These are phyloP conservation scores for Saccharomycopsis lassenensis DNA, from an alignment of 805 yeast species.

Conservation along the genomic window DNA sequence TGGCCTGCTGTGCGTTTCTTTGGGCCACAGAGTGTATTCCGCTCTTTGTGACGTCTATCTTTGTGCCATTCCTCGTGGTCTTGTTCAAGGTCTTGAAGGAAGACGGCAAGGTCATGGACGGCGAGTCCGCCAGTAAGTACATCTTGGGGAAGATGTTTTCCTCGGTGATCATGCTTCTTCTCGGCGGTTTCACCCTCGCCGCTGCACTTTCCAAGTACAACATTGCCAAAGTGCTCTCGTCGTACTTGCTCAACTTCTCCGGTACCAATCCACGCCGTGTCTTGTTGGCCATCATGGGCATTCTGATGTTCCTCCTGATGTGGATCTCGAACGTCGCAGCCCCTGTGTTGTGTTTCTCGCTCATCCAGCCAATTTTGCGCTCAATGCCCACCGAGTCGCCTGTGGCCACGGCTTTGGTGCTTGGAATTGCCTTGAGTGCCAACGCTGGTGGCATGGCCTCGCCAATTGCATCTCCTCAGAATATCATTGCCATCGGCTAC, in stretches of 20 bases:
- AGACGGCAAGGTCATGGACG: conserved; percentile 38
- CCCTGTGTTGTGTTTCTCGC: conserved; percentile 85
- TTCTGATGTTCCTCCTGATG: conserved; percentile 80
- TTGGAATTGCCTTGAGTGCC: conserved; percentile 90
- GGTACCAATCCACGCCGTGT: conserved; percentile 80
- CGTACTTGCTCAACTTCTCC: conserved; percentile 68
- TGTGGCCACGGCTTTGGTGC: conserved; percentile 72
- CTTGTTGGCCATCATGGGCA: conserved; percentile 71
- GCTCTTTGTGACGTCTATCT: conserved; percentile 74
- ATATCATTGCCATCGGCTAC: conserved; percentile 76
- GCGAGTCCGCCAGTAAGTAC: conserved; percentile 58
- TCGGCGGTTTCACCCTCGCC: conserved; percentile 93
- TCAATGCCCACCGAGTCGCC: conserved; percentile 71
- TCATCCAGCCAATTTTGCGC: conserved; percentile 81
- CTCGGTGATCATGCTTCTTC: conserved; percentile 75
- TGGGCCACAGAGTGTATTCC: conserved; percentile 98
- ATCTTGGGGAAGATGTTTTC: conserved; percentile 91
- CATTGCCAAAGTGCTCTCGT: conserved; percentile 78
- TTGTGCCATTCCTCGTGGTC: conserved; percentile 79
- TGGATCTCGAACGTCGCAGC: conserved; percentile 98
- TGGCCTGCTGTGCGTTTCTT: conserved; percentile 69
- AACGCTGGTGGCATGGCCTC: conserved; percentile 96
- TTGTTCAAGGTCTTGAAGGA: conserved; percentile 52
- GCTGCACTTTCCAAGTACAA: conserved; percentile 90
- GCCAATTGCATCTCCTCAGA: conserved; percentile 96